Base-by-base conservation (phyloP, 2,329 filamentous ascomycete genomes). In the Fusarium cyanostomum region DNA sequence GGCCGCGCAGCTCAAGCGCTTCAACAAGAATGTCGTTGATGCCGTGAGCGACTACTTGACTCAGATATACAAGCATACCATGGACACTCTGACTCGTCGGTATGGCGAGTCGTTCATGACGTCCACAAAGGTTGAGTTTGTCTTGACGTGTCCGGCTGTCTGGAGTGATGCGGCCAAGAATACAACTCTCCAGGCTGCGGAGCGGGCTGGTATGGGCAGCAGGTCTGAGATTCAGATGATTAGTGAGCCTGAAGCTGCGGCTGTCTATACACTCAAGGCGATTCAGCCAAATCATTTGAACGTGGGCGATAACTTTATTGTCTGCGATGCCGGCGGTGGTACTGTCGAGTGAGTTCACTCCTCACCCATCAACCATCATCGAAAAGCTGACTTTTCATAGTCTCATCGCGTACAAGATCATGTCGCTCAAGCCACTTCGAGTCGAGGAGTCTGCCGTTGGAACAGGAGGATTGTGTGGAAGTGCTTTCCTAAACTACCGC, bases 91-190 rank as follows among this genome's bases (percentile, higher is more conserved):
- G 63, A 90, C 86, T 1, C 81, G 88, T 59, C 81, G 90, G 42
- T 94, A 93, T 71, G 91, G 91, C 68, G 89, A 91, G 76, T 88
- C 87, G 0, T 94, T 94, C 70, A 92, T 94, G 87, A 84, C 85
- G 7, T 86, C 85, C 8, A 93, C 90, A 6, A 88, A 87, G 68
- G 87, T 92, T 34, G 88, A 94, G 61, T 94, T 92, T 68, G 90
- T 94, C 44, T 81, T 95, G 52, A 94, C 91, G 1, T 92, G 91
- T 48, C 92, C 92, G 8, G 92, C 92, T 8, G 90, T 94, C 8
- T 95, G 92, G 92, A 92, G 88, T 21, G 92, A 95, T 73, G 86
- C 89, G 0, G 92, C 91, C n/a, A 94, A 94, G 78, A 91, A 92
- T 74, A 91, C 90, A 7, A 94, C 91, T 3, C 77, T 93, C 44